Conservation (phyloP, 108 stramenopile species). For the Fragilaria crotonensis region DNA sequence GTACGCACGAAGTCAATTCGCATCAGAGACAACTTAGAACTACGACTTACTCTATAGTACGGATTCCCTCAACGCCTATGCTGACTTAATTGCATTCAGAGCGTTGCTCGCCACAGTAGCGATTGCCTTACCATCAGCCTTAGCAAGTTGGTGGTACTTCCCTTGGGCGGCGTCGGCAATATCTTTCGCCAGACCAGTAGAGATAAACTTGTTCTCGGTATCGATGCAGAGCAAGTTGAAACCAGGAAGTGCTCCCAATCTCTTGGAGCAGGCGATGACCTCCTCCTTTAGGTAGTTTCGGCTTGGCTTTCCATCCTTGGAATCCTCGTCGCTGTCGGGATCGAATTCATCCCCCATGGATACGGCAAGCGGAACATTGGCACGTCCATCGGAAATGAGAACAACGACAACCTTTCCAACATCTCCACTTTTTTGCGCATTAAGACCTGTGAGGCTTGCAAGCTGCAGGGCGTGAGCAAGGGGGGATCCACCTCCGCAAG, state of each 20-base stretch:
- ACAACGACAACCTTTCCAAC: slow-evolving; percentile 95
- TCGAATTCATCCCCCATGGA: slow-evolving; percentile 86
- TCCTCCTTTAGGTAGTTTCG: slow-evolving; percentile 91
- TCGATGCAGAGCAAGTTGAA: slow-evolving; percentile 93
- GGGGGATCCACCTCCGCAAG: slow-evolving; percentile 96
- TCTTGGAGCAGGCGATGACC: slow-evolving; percentile 86
- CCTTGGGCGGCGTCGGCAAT: slow-evolving; percentile 88
- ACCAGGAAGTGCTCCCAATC: slow-evolving; percentile 74
- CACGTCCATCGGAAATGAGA: slow-evolving; percentile 91
- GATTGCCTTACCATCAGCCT: slow-evolving; percentile 87
- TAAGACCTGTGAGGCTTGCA: slow-evolving; percentile 87
- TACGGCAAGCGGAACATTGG: slow-evolving; percentile 88
- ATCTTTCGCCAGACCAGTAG: slow-evolving; percentile 94
- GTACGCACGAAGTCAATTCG: too few relatives aligned
- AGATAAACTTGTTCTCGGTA: slow-evolving; percentile 95
- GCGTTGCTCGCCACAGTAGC: slow-evolving; percentile 72
- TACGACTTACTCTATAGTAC: too few relatives aligned
- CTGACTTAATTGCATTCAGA: slow-evolving; percentile 71
- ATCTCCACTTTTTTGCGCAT: slow-evolving; percentile 93
- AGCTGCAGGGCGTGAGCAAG: slow-evolving; percentile 85
- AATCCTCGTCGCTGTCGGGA: slow-evolving; percentile 69
- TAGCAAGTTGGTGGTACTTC: slow-evolving; percentile 83
- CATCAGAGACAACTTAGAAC: too few relatives aligned
- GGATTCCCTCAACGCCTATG: too few relatives aligned
- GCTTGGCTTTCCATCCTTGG: slow-evolving; percentile 90